Base-by-base conservation (phyloP, 257 asterid genomes). In the Vinca minor region DNA sequence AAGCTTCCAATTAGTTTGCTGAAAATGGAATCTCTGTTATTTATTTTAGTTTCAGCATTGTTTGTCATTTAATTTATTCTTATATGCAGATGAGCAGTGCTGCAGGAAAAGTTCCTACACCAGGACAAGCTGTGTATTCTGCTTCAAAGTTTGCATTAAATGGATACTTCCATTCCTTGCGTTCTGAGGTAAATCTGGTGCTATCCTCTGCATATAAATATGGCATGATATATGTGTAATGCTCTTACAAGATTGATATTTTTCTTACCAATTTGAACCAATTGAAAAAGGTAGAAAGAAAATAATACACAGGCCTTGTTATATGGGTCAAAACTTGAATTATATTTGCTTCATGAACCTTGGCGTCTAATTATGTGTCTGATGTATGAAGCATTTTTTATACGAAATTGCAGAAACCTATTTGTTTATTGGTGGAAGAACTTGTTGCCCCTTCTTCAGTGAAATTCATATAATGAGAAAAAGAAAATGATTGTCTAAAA, bases 81-180 rank as follows among this genome's bases (percentile, higher is more conserved):
- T n/a, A n/a, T n/a, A 49, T 74, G 76, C 78, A 92, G 97, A 92
- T 92, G 98, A 92, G 98, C 81, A 89, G 98, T 84, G 98, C 98
- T 71, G 96, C 98, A 29, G 97, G 97, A 67, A 92, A 89, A 81
- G 59, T 86, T 62, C 98, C 97, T 69, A 91, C 97, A 29, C 96
- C 97, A 31, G 97, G 98, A 53, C 98, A 92, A 72, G 96, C 97
- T 38, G 89, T 84, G 59, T 92, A 92, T 79, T 87, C 96, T 34
- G 96, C 91, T 72, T 82, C 98, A 68, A 92, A 92, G 74, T 87
- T 82, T 79, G 96, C 94, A 70, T 74, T 89, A 31, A 82, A 81
- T 84, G 98, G 98, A 63, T 92, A 84, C 63, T 92, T 92, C 72
- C 98, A 92, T 67, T 54, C 91, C n/a, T 85, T 92, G 77, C 87